Evolutionary conservation across 2,329 filamentous ascomycete genomes (phyloP).

Genomic region (Dactylellina leptospora): DNA sequence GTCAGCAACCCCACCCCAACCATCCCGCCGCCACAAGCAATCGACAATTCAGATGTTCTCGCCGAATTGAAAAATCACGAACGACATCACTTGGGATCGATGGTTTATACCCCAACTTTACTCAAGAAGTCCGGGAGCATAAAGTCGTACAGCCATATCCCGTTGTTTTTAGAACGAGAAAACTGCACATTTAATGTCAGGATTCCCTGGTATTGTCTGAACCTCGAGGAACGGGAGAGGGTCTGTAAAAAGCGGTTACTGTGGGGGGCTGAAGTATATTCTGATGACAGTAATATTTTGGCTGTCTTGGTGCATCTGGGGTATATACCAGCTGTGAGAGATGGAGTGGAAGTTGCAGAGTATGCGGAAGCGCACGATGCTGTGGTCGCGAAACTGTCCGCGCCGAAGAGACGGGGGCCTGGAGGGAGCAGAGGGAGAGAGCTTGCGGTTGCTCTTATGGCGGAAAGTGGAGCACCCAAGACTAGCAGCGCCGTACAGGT

Average conservation of each 20-base stretch:
- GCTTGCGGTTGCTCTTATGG: constrained; percentile 59
- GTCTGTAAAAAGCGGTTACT: constrained; percentile 81
- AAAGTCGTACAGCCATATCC: constrained; percentile 70
- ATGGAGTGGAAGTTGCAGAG: constrained; percentile 51
- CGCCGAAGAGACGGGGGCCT: constrained; percentile 34
- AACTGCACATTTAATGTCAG: constrained; percentile 92
- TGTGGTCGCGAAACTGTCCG: constrained; percentile 34
- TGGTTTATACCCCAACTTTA: constrained; percentile 56
- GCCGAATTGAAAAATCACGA: constrained; percentile 54
- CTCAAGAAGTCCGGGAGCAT: constrained; percentile 61
- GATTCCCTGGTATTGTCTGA: constrained; percentile 80
- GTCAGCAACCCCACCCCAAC: constrained; percentile 18
- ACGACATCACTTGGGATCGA: constrained; percentile 56
- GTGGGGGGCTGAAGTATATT: constrained; percentile 95
- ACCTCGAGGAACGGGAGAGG: constrained; percentile 75
- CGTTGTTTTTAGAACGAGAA: constrained; percentile 77
- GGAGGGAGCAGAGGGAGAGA: constrained; percentile 56
- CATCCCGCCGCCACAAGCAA: constrained; percentile 56
- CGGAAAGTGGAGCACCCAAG: constrained; percentile 64
- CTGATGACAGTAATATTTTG: constrained; percentile 92
- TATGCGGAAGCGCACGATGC: constrained; percentile 47
- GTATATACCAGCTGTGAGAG: constrained; percentile 83
- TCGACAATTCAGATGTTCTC: constrained; percentile 56
- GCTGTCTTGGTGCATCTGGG: constrained; percentile 92
- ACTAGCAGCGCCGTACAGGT: constrained; percentile 72